Evolutionary conservation across 2,329 filamentous ascomycete genomes (phyloP).

Genomic region (Neonectria magnoliae): DNA sequence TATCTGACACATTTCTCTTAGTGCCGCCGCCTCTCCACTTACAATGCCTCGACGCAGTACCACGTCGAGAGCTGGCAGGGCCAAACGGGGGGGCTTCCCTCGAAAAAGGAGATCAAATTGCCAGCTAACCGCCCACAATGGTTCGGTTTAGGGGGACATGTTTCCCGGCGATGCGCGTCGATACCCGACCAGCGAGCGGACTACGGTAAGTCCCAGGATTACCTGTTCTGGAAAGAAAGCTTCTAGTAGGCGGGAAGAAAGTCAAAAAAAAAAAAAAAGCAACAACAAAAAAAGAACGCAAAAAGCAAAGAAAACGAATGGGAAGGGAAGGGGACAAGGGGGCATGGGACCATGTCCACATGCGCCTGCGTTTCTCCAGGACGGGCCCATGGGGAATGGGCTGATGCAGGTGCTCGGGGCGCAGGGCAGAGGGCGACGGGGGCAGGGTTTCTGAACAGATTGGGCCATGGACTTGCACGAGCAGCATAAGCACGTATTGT

Average conservation of each 20-base stretch:
- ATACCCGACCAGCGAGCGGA: constrained; percentile 12
- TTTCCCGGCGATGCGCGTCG: neutral
- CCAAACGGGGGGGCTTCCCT: neutral
- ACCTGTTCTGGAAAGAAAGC: constrained; percentile 36
- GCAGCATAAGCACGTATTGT: constrained; percentile 1
- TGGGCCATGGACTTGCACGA: constrained; percentile 18
- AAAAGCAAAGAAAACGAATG: constrained; percentile 1
- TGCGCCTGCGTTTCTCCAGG: constrained; percentile 21
- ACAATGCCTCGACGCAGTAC: neutral
- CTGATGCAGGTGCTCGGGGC: constrained; percentile 37
- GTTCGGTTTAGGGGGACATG: constrained; percentile 21
- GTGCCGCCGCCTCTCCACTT: constrained; percentile 1
- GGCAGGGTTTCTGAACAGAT: constrained; percentile 12
- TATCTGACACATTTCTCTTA: neutral
- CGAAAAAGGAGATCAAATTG: constrained; percentile 4
- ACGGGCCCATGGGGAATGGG: constrained; percentile 34
- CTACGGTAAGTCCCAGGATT: constrained; percentile 26
- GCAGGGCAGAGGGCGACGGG: constrained; percentile 25
- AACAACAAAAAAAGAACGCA: neutral
- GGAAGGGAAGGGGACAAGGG: neutral
- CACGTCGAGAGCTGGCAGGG: neutral
- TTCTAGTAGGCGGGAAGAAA: neutral
- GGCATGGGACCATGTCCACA: constrained; percentile 17
- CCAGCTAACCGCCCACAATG: constrained; percentile 15
- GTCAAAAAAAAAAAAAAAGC: neutral